Evolutionary conservation across 345 rosid genomes (phyloP).

Genomic region (Trapa bicornis): DNA sequence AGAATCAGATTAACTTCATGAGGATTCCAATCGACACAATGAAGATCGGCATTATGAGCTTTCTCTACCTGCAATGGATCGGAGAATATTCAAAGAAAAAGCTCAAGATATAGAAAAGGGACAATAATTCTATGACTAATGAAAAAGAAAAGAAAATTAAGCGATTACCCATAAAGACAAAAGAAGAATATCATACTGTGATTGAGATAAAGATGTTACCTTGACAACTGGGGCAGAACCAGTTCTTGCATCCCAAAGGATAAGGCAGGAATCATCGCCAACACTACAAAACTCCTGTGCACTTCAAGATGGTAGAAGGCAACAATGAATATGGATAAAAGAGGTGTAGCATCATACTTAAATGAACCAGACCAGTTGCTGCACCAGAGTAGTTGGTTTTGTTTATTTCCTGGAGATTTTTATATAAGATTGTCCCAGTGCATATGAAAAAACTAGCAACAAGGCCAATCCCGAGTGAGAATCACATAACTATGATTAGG

Average conservation of each 20-base stretch:
- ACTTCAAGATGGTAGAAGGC: constrained; percentile 19
- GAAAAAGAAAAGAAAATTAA: background rate
- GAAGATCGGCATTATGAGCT: constrained; percentile 58
- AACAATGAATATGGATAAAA: background rate
- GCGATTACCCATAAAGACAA: background rate
- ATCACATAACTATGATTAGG: background rate
- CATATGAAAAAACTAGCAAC: background rate
- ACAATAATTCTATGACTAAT: background rate
- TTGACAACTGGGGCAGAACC: constrained; percentile 42
- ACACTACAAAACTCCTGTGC: constrained; percentile 56
- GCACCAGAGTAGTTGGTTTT: background rate
- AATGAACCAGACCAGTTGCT: background rate
- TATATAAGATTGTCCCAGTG: background rate
- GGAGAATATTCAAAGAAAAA: background rate
- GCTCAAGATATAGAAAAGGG: background rate
- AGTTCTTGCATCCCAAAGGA: constrained; percentile 56
- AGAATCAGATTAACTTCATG: constrained; percentile 46
- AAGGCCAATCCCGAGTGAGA: background rate
- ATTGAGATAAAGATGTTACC: constrained; percentile 19
- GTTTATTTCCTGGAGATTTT: background rate
- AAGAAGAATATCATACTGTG: background rate
- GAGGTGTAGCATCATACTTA: background rate
- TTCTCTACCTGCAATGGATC: constrained; percentile 43
- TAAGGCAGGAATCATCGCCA: constrained; percentile 67
- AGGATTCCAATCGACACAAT: constrained; percentile 71